These are phyloP conservation scores for Globisporangium canariense DNA, from an alignment of 352 stramenopile species.

Conservation along the genomic window DNA sequence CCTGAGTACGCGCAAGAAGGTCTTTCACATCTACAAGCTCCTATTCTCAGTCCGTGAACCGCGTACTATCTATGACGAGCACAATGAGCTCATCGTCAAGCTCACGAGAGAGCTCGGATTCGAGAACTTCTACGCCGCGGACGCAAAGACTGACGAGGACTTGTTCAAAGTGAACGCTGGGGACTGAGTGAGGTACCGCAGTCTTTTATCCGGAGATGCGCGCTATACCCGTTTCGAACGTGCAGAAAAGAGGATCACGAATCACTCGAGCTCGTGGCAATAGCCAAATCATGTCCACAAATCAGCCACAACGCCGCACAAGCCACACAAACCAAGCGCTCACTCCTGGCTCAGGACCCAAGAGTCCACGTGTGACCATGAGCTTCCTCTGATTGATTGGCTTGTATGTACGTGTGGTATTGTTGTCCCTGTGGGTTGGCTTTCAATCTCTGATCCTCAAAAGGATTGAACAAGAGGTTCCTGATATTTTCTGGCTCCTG, in stretches of 20 bases:
- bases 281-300: conserved; percentile 7
- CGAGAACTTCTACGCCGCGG: no score
- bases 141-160: background rate
- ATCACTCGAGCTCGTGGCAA: background rate
- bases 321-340: background rate
- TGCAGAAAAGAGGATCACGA: background rate
- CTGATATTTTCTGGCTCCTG: no score
- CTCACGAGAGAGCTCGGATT: no score
- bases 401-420: no score
- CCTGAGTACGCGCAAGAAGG: background rate
- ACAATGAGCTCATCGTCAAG: no score
- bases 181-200: background rate
- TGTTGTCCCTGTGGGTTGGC: background rate
- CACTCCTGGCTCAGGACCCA: background rate
- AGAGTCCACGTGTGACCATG: background rate
- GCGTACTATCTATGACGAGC: no score
- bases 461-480: background rate
- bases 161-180: background rate
- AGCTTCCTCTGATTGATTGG: background rate
- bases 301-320: background rate
- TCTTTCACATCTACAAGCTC: background rate
- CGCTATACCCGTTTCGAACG: background rate
- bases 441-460: background rate
- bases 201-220: background rate
- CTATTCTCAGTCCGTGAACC: no score